phyloP scores from a whole-genome alignment of 176 grass and related monocot species.

The Canna indica region DNA sequence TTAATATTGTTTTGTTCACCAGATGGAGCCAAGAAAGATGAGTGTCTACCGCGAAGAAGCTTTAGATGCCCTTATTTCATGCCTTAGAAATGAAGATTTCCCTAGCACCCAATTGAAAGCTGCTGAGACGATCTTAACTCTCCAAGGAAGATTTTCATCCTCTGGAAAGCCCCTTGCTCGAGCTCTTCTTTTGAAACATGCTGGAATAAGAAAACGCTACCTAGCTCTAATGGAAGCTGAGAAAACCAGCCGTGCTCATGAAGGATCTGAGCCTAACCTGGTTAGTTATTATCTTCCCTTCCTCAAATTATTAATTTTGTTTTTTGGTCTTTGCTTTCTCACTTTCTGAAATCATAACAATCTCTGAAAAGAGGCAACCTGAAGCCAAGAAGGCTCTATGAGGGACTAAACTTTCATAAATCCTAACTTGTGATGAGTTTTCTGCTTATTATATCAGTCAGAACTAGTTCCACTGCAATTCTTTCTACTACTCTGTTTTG shows the following conservation, averaged over 20 bases:
- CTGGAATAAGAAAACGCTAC: conserved; percentile 44
- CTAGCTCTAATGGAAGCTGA: conserved; percentile 28
- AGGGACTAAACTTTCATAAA: background rate
- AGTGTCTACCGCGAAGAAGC: conserved; percentile 66
- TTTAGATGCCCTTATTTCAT: conserved; percentile 25
- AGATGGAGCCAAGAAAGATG: conserved; percentile 61
- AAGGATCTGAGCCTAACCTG: conserved; percentile 30
- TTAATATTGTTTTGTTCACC: background rate
- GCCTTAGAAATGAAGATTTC: conserved; percentile 47
- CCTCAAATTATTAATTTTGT: background rate
- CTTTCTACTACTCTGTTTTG: background rate
- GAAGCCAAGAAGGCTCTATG: background rate
- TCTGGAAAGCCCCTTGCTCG: conserved; percentile 48
- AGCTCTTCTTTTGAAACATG: conserved; percentile 40
- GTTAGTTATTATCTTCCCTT: background rate
- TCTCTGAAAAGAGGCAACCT: background rate
- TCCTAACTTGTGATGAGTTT: no score
- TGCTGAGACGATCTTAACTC: conserved; percentile 50
- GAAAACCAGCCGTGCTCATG: conserved; percentile 19
- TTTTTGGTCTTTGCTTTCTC: background rate
- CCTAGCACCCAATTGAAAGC: conserved; percentile 48
- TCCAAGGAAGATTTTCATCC: conserved; percentile 52
- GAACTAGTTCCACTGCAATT: background rate
- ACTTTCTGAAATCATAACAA: background rate
- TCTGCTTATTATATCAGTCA: background rate